Conservation (phyloP, 2,329 filamentous ascomycete genomes). For the Tolypocladium album region DNA sequence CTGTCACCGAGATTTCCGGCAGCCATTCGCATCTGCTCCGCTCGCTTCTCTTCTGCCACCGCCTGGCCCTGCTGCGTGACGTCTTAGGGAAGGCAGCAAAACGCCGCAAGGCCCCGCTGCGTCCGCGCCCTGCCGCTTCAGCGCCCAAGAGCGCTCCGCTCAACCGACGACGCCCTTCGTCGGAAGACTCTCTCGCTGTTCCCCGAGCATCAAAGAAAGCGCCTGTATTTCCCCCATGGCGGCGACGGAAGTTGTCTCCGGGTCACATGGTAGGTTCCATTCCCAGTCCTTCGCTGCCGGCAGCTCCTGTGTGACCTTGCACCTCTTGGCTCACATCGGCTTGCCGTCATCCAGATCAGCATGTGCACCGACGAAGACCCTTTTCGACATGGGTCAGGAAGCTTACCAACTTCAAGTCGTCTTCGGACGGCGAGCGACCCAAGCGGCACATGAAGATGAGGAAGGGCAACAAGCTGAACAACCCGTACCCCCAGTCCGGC, state of each 20-base stretch:
- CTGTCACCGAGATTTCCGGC: background rate
- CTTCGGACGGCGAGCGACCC: conserved; percentile 45
- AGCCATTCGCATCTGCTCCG: background rate
- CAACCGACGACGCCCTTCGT: background rate
- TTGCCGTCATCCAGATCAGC: conserved; percentile 44
- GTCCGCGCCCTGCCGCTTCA: background rate
- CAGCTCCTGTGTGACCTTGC: background rate
- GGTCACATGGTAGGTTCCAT: conserved; percentile 30
- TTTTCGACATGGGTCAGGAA: conserved; percentile 94
- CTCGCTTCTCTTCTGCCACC: background rate
- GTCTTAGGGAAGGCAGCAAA: background rate
- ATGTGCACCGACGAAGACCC: conserved; percentile 61
- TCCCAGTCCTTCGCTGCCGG: background rate
- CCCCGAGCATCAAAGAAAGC: background rate
- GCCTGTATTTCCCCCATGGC: conserved; percentile 18
- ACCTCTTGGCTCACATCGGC: background rate
- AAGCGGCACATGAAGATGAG: conserved; percentile 38
- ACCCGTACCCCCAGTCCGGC: conserved; percentile 83
- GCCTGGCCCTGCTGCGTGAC: background rate
- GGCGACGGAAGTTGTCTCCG: conserved; percentile 24
- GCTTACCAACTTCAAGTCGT: conserved; percentile 74
- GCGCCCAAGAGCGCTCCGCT: background rate
- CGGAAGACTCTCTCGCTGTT: background rate
- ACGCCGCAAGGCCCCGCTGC: background rate
- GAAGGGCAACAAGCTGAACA: conserved; percentile 59